A percentile compares a stretch with the other conserved stretches of the same genome.
Conservation (phyloP, 1,284 basidiomycete species). For the Ceratobasidium sp. region DNA sequence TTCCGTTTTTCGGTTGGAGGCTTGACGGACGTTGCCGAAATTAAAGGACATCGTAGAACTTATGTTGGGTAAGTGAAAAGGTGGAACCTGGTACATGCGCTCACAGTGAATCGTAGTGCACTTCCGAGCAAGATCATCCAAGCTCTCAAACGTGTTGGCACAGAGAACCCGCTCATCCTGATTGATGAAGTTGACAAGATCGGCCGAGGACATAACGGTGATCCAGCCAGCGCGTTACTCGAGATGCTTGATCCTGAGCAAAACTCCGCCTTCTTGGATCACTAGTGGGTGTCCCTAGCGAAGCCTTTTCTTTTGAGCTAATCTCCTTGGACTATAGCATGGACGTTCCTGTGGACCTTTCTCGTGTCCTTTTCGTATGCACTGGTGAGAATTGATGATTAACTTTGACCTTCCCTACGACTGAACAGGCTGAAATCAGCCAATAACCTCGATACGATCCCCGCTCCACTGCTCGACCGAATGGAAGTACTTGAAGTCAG, state of each 20-base stretch:
- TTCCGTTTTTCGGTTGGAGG: constrained; percentile 98
- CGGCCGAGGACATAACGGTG: constrained; percentile 94
- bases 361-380: constrained; percentile 97
- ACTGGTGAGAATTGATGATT: constrained; percentile 67
- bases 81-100: constrained; percentile 4
- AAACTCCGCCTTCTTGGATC: constrained; percentile 95
- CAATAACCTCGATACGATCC: constrained; percentile 95
- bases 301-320: not conserved
- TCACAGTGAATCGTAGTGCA: constrained; percentile 65
- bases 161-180: constrained; percentile 95
- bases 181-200: constrained; percentile 99
- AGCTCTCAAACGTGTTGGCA: constrained; percentile 95
- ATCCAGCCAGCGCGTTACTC: constrained; percentile 92
- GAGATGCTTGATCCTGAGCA: constrained; percentile 99
- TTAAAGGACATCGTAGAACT: constrained; percentile 97
- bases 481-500: constrained; percentile 98
- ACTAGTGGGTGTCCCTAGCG: constrained; percentile 73
- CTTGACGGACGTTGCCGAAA: constrained; percentile 97
- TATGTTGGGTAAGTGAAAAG: constrained; percentile 80
- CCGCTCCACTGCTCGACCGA: constrained; percentile 94
- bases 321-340: constrained; percentile 66
- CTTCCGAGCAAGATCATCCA: constrained; percentile 99
- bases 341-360: constrained; percentile 97
- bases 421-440: constrained; percentile 60
- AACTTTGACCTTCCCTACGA: not conserved